These are phyloP conservation scores for Saturnispora serradocipensis DNA, from an alignment of 805 yeast genomes.

Conservation along the genomic window DNA sequence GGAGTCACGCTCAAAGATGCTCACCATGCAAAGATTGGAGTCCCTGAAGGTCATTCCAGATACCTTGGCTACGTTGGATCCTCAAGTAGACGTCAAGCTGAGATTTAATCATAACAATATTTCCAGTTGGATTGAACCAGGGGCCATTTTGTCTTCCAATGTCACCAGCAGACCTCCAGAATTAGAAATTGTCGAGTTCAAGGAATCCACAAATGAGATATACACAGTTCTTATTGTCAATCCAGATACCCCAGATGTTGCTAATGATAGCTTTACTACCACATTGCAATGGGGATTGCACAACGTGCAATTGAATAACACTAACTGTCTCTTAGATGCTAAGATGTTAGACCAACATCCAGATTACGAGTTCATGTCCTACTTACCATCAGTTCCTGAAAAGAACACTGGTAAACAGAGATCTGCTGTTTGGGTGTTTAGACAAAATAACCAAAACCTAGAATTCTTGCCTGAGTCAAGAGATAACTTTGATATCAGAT, in stretches of 20 bases:
- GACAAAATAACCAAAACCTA: constrained; percentile 39
- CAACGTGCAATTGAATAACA: constrained; percentile 52
- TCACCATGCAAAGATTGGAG: constrained; percentile 88
- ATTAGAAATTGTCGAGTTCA: constrained; percentile 67
- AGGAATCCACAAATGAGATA: constrained; percentile 36
- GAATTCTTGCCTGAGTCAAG: constrained; percentile 24
- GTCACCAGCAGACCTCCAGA: constrained; percentile 73
- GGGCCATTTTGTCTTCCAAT: constrained; percentile 60
- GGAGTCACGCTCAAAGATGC: constrained; percentile 61
- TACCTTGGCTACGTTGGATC: constrained; percentile 81
- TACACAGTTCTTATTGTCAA: constrained; percentile 79
- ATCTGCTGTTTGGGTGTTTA: constrained; percentile 82
- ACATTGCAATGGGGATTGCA: constrained; percentile 69
- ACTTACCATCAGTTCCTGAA: constrained; percentile 81
- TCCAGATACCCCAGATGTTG: constrained; percentile 83
- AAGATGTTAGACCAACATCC: constrained; percentile 28
- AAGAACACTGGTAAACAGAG: constrained; percentile 79
- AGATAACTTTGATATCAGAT: constrained; percentile 62
- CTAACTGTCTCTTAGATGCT: constrained; percentile 47
- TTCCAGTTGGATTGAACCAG: constrained; percentile 71
- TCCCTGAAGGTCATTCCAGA: constrained; percentile 82
- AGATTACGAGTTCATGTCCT: constrained; percentile 43
- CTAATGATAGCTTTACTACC: constrained; percentile 58
- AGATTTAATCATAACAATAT: constrained; percentile 58
- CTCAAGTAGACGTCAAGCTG: constrained; percentile 64